phyloP scores from a whole-genome alignment of 2,329 filamentous ascomycete genomes.

The Diaporthe amygdali region DNA sequence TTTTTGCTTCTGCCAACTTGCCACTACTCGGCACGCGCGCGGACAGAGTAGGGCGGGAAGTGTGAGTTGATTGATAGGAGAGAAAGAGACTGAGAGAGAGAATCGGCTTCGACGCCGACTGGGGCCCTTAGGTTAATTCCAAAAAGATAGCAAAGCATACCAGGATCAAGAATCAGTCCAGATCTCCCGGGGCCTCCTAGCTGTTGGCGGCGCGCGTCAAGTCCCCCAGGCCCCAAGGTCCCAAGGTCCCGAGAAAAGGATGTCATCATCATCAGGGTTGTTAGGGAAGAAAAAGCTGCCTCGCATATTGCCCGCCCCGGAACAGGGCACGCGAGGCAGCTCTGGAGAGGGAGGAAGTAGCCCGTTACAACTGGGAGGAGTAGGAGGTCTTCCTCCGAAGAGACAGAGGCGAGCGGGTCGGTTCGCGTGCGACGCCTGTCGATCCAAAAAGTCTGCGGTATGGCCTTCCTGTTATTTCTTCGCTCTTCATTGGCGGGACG shows the following conservation, averaged over 20 bases:
- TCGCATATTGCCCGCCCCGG: conserved; percentile 13
- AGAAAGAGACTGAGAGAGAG: too few species aligned
- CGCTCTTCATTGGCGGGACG: neutral
- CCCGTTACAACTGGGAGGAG: neutral
- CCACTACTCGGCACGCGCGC: neutral
- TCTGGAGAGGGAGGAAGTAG: neutral
- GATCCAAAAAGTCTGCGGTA: conserved; percentile 20
- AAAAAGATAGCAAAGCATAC: neutral
- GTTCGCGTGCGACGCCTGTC: conserved; percentile 22
- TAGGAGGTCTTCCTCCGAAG: neutral
- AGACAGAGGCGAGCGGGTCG: conserved; percentile 8
- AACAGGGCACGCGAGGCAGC: neutral
- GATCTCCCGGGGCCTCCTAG: too few species aligned
- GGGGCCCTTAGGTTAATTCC: neutral
- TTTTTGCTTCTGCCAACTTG: neutral
- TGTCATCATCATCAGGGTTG: neutral
- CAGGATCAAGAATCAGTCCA: too few species aligned
- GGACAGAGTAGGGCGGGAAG: too few species aligned
- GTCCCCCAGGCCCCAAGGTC: too few species aligned
- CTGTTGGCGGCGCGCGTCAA: too few species aligned
- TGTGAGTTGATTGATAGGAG: neutral
- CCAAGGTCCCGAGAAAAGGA: too few species aligned
- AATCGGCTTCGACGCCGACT: neutral
- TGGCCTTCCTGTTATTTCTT: neutral
- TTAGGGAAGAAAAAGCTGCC: neutral